Conservation (phyloP, 1,139 yeast species). For the Scheffersomyces quercinus region DNA sequence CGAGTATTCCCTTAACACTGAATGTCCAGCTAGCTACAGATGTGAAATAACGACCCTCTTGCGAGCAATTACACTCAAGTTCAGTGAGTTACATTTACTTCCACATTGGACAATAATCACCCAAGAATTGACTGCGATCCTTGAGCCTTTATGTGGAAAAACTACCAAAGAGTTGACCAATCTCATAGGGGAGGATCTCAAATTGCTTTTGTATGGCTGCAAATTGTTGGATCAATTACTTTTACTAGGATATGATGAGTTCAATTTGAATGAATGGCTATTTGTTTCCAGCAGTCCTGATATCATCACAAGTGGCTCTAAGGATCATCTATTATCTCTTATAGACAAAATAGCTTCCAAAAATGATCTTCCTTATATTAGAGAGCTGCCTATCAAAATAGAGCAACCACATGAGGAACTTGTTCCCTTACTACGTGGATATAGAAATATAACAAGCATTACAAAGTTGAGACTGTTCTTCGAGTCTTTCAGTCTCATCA, state of each 20-base stretch:
- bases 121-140: conserved; percentile 57
- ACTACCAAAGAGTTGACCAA: conserved; percentile 32
- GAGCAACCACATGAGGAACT: conserved; percentile 23
- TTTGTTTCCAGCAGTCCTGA: conserved; percentile 75
- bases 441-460: conserved; percentile 44
- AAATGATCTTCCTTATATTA: conserved; percentile 38
- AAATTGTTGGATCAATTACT: conserved; percentile 77
- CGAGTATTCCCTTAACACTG: conserved; percentile 37
- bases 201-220: conserved; percentile 57
- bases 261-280: conserved; percentile 81
- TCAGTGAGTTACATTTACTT: conserved; percentile 62
- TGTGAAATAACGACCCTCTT: conserved; percentile 56
- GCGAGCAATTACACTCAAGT: conserved; percentile 62
- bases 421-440: conserved; percentile 51
- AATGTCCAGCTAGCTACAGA: conserved; percentile 37
- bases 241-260: conserved; percentile 71
- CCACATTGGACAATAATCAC: conserved; percentile 73
- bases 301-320: conserved; percentile 45
- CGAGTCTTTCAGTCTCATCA: conserved; percentile 66
- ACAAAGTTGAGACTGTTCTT: conserved; percentile 65
- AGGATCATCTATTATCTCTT: conserved; percentile 37
- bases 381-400: conserved; percentile 33
- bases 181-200: conserved; percentile 38
- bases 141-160: conserved; percentile 41
- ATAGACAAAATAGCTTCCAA: conserved; percentile 50